Evolutionary conservation across 2,329 filamentous ascomycete species (phyloP), one percentile per base, ranked within the genome.

Genomic region (Fusarium penzigii): DNA sequence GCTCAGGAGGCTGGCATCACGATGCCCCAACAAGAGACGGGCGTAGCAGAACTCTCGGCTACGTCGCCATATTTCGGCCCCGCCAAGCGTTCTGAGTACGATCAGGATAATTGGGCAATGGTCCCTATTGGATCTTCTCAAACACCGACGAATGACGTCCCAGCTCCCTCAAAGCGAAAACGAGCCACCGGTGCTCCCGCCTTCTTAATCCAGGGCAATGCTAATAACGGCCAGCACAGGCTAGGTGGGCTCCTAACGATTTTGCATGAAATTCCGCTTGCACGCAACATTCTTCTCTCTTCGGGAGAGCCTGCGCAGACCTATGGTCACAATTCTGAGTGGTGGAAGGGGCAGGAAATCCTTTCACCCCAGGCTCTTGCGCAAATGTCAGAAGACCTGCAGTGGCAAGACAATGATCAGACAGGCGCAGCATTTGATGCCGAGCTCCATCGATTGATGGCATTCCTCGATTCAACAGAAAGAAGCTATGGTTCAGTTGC

Each of bases 371-470:
- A 75, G 10, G 63, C 70, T 25, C 64, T 75, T 5, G 64, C 66
- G 6, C 68, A 65, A 44, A 65, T 71, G 61, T 65, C 59, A 14
- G 67, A 58, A 41, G 68, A 72, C 29, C 42, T 63, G 1, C 53
- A 65, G 34, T 72, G 65, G 66, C 67, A 63, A 6, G 64, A 67
- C 11, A 45, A 58, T 51, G 29, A 69, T 25, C 20, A 66, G 34
- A 48, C 20, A 60, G 32, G 68, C 66, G 44, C 67, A 12, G 67
- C 74, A 16, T 73, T 82, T 52, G 68, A 72, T 46, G 75, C 83
- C 20, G 84, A 87, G 64, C 58, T 86, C 2, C 84, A 86, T 58
- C 80, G 84, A 13, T 66, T 87, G 6, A 78, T 87, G 72, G 84
- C 83, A 10, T 86, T 87, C 55, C 73, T 87, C 3, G 84, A 87